A percentile compares a stretch with the other conserved stretches of the same genome.
Conservation (phyloP, 371 early-diverging fungal genomes). For the Choanephora cucurbitarum region DNA sequence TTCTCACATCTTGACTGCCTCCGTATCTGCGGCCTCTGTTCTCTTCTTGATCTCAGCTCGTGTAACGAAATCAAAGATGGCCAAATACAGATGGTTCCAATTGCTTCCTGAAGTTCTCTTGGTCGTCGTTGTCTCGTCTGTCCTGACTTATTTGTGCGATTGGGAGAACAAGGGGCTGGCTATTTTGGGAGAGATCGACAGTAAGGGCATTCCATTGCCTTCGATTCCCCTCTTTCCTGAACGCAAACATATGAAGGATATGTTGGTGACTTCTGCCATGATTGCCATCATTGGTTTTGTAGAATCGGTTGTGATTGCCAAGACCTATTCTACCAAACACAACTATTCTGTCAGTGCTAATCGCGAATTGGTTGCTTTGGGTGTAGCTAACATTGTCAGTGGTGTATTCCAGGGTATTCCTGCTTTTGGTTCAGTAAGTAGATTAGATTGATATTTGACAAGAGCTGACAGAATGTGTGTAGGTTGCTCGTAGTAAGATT, state of each 20-base stretch:
- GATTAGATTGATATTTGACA: neutral
- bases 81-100: conserved; percentile 55
- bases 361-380: conserved; percentile 93
- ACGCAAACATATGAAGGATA: conserved; percentile 62
- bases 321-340: conserved; percentile 85
- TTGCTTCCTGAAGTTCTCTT: conserved; percentile 86
- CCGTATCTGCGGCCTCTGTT: conserved; percentile 61
- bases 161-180: conserved; percentile 71
- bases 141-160: conserved; percentile 57
- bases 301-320: conserved; percentile 90
- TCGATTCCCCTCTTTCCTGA: conserved; percentile 62
- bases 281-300: conserved; percentile 95
- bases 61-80: conserved; percentile 55
- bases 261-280: conserved; percentile 62
- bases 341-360: conserved; percentile 90
- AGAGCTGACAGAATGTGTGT: neutral
- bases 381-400: conserved; percentile 80
- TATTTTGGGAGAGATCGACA: conserved; percentile 71
- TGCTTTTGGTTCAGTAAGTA: conserved; percentile 80
- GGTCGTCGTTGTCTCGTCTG: conserved; percentile 70
- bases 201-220: conserved; percentile 59
- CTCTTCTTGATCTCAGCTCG: conserved; percentile 61
- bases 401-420: conserved; percentile 85
- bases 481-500: conserved; percentile 85
- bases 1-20: conserved; percentile 49